These are phyloP conservation scores for Acacia acuminata DNA, from an alignment of 306 rosid genomes.

Conservation along the genomic window DNA sequence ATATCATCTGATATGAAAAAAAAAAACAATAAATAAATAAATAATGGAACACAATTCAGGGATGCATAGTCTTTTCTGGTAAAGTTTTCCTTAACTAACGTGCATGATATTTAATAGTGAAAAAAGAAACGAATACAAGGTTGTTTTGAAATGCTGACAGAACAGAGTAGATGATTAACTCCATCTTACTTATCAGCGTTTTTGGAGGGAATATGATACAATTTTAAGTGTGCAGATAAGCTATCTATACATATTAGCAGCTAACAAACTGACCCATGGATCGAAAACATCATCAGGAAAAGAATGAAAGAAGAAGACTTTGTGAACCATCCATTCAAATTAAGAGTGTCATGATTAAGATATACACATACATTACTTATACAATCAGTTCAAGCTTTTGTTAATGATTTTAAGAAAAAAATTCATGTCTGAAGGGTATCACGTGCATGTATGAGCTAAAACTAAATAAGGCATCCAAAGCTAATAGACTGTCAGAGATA, in stretches of 20 bases:
- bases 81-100: neutral
- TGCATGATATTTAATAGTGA: neutral
- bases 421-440: neutral
- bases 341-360: neutral
- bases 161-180: neutral
- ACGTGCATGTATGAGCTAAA: neutral
- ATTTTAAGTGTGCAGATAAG: neutral
- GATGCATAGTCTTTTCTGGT: neutral
- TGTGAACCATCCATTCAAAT: neutral
- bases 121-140: neutral
- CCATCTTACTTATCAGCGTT: neutral
- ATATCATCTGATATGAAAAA: conserved; percentile 6
- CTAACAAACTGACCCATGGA: too few relatives aligned
- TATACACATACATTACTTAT: neutral
- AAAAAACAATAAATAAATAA: neutral
- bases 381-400: neutral
- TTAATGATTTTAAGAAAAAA: neutral
- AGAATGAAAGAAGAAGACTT: neutral
- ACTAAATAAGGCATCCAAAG: too few relatives aligned
- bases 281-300: neutral
- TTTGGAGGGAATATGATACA: neutral
- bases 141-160: neutral
- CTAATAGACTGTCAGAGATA: neutral
- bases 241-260: neutral
- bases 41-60: neutral